Evolutionary conservation across 1,284 basidiomycete genomes (phyloP).

Genomic region (Trichosporon sp.): DNA sequence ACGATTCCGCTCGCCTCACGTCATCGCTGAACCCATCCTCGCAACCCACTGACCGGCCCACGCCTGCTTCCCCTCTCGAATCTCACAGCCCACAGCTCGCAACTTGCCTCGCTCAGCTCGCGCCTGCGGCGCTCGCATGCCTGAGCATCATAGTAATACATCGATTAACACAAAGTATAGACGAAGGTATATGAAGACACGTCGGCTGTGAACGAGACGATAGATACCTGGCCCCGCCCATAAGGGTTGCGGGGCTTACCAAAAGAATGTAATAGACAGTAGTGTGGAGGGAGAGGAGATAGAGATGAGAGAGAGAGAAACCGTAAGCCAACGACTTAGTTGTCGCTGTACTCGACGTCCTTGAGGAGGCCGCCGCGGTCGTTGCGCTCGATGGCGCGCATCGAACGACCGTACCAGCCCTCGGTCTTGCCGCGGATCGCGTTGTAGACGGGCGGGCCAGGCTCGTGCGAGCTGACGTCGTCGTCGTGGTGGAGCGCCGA

Average conservation of each 20-base stretch:
- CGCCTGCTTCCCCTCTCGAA: too few species aligned
- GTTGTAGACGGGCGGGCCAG: constrained; percentile 43
- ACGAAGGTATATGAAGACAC: constrained; percentile 1
- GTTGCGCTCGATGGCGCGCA: constrained; percentile 44
- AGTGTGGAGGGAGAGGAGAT: background rate
- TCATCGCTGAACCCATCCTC: background rate
- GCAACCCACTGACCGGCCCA: too few species aligned
- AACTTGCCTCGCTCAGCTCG: too few species aligned
- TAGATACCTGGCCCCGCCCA: background rate
- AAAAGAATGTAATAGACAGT: constrained; percentile 4
- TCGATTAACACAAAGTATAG: constrained; percentile 19
- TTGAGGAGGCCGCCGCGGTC: constrained; percentile 37
- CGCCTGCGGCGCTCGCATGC: too few species aligned
- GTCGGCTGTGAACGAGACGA: background rate
- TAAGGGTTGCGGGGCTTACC: background rate
- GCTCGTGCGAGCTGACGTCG: constrained; percentile 27
- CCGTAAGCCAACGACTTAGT: background rate
- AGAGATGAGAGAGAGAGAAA: too few species aligned
- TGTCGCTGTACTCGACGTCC: constrained; percentile 28
- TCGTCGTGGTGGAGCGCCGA: constrained; percentile 27
- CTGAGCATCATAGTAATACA: constrained; percentile 9
- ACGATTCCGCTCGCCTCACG: background rate
- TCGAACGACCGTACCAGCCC: constrained; percentile 46
- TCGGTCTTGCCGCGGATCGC: constrained; percentile 47
- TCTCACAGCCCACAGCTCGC: too few species aligned